Evolutionary conservation across 2,329 filamentous ascomycete species (phyloP).

Genomic region (Tolypocladium sp.): DNA sequence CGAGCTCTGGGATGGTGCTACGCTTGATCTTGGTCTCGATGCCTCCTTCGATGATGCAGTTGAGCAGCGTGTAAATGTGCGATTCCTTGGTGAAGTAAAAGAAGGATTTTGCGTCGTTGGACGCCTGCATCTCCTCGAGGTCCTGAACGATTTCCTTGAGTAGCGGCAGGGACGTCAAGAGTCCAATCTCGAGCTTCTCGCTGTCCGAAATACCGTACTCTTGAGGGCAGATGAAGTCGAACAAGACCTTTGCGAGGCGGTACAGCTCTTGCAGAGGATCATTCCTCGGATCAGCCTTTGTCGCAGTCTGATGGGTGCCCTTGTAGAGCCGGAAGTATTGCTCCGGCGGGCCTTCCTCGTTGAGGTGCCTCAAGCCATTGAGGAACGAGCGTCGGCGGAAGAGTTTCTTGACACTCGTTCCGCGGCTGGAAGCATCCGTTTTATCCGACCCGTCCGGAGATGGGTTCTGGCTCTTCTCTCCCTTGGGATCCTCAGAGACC

Average conservation of each 20-base stretch:
- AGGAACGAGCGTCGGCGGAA: constrained; percentile 55
- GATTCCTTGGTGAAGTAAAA: constrained; percentile 99
- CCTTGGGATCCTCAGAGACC: constrained; percentile 26
- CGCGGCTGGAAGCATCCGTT: constrained; percentile 27
- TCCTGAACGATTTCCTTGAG: constrained; percentile 96
- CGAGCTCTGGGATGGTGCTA: constrained; percentile 89
- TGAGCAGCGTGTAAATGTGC: constrained; percentile 95
- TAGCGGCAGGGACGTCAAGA: constrained; percentile 85
- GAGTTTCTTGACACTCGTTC: constrained; percentile 31
- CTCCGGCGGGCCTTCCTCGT: constrained; percentile 49
- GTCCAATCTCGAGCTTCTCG: constrained; percentile 96
- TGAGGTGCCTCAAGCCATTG: constrained; percentile 37
- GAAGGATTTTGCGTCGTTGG: constrained; percentile 87
- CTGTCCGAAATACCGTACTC: constrained; percentile 94
- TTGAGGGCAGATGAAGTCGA: constrained; percentile 97
- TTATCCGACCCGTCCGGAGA: constrained; percentile 28
- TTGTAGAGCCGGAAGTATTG: constrained; percentile 89
- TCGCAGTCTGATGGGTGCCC: constrained; percentile 56
- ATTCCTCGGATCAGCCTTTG: constrained; percentile 75
- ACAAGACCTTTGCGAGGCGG: constrained; percentile 85
- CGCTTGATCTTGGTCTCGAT: constrained; percentile 95
- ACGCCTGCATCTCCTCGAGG: constrained; percentile 93
- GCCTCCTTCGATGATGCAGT: constrained; percentile 94
- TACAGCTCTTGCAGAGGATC: constrained; percentile 89
- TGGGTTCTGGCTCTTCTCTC: constrained; percentile 16